Percentiles rank a stretch among this genome's conserved stretches.
These are phyloP conservation scores for Pichia nakasei DNA, from an alignment of 805 yeast species.

Conservation along the genomic window DNA sequence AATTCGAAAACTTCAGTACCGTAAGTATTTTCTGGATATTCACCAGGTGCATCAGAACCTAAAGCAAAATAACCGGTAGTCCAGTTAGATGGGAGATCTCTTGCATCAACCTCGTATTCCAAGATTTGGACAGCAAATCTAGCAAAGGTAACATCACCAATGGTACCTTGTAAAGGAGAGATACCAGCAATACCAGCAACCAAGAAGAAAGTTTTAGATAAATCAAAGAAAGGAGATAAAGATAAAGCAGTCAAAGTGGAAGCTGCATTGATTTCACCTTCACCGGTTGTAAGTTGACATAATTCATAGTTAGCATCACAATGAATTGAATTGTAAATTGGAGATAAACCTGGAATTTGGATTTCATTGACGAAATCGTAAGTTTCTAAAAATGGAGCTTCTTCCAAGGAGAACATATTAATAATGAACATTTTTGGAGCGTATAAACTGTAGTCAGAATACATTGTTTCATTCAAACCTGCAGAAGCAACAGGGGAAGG, in stretches of 20 bases:
- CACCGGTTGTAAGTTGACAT: slow-evolving; percentile 61
- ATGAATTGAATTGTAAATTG: slow-evolving; percentile 46
- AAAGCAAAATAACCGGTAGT: slow-evolving; percentile 50
- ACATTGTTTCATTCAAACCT: slow-evolving; percentile 17
- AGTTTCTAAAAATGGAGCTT: slow-evolving; percentile 42
- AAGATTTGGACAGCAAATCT: slow-evolving; percentile 54
- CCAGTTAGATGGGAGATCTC: slow-evolving; percentile 45
- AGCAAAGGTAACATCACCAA: slow-evolving; percentile 54
- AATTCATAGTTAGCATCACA: slow-evolving; percentile 44
- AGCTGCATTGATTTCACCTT: slow-evolving; percentile 63
- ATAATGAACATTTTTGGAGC: slow-evolving; percentile 49
- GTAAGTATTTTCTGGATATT: slow-evolving; percentile 46
- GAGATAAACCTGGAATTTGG: slow-evolving; percentile 59
- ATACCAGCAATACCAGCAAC: slow-evolving; percentile 64
- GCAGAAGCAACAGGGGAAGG: slow-evolving; percentile 16
- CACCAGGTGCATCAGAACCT: slow-evolving; percentile 40
- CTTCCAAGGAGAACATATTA: slow-evolving; percentile 47
- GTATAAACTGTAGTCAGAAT: slow-evolving; percentile 22
- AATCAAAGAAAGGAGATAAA: slow-evolving; percentile 46
- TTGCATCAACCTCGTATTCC: slow-evolving; percentile 49
- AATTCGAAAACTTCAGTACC: slow-evolving; percentile 62
- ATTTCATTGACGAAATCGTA: slow-evolving; percentile 44
- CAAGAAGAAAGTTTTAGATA: slow-evolving; percentile 50
- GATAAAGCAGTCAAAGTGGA: slow-evolving; percentile 46
- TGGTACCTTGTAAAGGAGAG: slow-evolving; percentile 44